A percentile compares a stretch with the other conserved stretches of the same genome.
Evolutionary conservation across 495 filamentous ascomycete genomes (phyloP).

Genomic region (Cercophora newfieldiana): DNA sequence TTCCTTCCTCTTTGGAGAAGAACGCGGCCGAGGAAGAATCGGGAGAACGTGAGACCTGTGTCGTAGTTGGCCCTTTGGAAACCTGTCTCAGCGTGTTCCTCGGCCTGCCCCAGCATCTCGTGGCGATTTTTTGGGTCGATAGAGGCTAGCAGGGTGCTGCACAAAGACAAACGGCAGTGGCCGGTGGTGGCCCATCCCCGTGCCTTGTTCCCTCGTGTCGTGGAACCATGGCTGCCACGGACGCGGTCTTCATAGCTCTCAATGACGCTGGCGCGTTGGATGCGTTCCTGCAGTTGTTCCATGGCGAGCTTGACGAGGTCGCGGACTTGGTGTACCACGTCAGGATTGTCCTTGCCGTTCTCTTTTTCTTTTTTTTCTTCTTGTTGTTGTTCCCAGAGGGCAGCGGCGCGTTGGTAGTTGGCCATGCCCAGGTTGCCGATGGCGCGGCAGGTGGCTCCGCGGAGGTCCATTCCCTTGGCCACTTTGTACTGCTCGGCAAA

Average conservation of each 20-base stretch:
- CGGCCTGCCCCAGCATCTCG: background rate
- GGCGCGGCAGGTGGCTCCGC: constrained; percentile 30
- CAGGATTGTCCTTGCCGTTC: background rate
- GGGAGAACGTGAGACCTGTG: constrained; percentile 5
- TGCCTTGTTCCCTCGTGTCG: background rate
- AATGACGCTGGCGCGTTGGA: constrained; percentile 1
- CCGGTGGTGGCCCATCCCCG: constrained; percentile 20
- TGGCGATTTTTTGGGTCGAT: background rate
- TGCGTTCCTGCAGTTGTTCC: constrained; percentile 15
- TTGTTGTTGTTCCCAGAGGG: constrained; percentile 4
- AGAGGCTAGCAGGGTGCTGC: constrained; percentile 4
- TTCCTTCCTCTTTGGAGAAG: constrained; percentile 5
- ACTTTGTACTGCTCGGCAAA: constrained; percentile 28
- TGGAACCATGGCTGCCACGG: background rate
- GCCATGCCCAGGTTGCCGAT: constrained; percentile 38
- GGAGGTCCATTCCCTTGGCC: constrained; percentile 24
- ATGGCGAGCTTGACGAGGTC: constrained; percentile 8
- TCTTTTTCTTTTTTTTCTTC: background rate
- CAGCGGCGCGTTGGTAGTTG: constrained; percentile 33
- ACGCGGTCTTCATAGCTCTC: background rate
- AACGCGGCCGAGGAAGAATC: constrained; percentile 21
- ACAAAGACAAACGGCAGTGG: constrained; percentile 25
- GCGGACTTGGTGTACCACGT: background rate
- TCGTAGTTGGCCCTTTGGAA: background rate
- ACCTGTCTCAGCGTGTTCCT: constrained; percentile 7